phyloP scores from a whole-genome alignment of 371 early-diverging fungal species.

The Rhizomucor pusillus region DNA sequence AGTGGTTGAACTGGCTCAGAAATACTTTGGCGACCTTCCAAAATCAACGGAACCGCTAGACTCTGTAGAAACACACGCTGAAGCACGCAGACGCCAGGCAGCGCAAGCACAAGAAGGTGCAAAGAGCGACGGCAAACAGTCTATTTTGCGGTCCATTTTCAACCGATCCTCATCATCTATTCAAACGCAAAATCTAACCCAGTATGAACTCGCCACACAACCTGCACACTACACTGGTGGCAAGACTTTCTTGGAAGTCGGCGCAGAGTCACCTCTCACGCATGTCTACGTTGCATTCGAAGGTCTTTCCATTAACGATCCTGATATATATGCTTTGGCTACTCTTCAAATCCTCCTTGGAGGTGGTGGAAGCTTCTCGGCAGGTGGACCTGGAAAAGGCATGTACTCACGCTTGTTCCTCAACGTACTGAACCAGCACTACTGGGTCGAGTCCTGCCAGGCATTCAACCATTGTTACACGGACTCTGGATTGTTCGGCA shows the following conservation, averaged over 20 bases:
- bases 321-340: constrained; percentile 90
- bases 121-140: constrained; percentile 5
- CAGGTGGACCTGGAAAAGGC: constrained; percentile 98
- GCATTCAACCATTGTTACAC: constrained; percentile 89
- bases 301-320: constrained; percentile 74
- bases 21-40: constrained; percentile 65
- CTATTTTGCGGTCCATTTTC: constrained; percentile 29
- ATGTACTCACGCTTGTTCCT: constrained; percentile 97
- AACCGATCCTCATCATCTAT: constrained; percentile 2
- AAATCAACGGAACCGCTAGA: constrained; percentile 29
- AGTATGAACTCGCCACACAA: constrained; percentile 39
- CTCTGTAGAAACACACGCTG: constrained; percentile 33
- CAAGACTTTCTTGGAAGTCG: constrained; percentile 61
- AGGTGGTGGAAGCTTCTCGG: constrained; percentile 96
- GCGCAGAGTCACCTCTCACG: constrained; percentile 67
- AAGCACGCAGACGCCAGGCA: constrained; percentile 28
- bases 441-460: constrained; percentile 93
- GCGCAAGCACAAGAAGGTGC: not conserved
- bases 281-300: constrained; percentile 91
- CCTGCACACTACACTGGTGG: constrained; percentile 86
- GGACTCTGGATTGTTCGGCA: constrained; percentile 92
- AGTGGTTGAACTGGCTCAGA: constrained; percentile 69
- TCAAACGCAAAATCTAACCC: constrained; percentile 8
- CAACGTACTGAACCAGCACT: constrained; percentile 89
- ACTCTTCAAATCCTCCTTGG: constrained; percentile 90